Evolutionary conservation across 1,139 yeast species (phyloP).

Genomic region (Debaryomyces sp.): DNA sequence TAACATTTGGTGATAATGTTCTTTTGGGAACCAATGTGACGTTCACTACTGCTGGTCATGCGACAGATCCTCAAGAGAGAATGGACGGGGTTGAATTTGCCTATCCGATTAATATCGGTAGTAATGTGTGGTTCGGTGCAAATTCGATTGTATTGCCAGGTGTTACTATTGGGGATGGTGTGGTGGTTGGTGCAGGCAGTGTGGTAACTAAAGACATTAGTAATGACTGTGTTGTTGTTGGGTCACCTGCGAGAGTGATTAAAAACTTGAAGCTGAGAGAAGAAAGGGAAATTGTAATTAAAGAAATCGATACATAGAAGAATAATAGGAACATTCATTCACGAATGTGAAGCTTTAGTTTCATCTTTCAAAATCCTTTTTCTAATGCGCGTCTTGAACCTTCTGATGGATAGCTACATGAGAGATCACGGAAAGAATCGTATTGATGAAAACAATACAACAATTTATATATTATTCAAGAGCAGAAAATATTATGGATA

Average conservation of each 20-base stretch:
- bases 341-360: not conserved
- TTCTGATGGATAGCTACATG: no score
- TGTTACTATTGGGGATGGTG: constrained; percentile 63
- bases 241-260: constrained; percentile 59
- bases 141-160: constrained; percentile 61
- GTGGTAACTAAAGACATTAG: constrained; percentile 62
- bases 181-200: constrained; percentile 65
- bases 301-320: not conserved
- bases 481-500: no score
- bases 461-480: no score
- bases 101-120: constrained; percentile 57
- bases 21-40: constrained; percentile 66
- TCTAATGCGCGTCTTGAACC: no score
- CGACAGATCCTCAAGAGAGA: constrained; percentile 54
- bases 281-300: not conserved
- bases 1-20: constrained; percentile 61
- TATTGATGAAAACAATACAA: no score
- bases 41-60: constrained; percentile 66
- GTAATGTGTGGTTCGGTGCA: constrained; percentile 69
- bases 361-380: no score
- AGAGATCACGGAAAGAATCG: no score
- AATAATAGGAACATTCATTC: not conserved
- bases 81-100: constrained; percentile 52
- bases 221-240: constrained; percentile 54
- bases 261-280: constrained; percentile 22